These are phyloP conservation scores for Backusella circina DNA, from an alignment of 192 early-diverging fungal genomes.

Conservation along the genomic window DNA sequence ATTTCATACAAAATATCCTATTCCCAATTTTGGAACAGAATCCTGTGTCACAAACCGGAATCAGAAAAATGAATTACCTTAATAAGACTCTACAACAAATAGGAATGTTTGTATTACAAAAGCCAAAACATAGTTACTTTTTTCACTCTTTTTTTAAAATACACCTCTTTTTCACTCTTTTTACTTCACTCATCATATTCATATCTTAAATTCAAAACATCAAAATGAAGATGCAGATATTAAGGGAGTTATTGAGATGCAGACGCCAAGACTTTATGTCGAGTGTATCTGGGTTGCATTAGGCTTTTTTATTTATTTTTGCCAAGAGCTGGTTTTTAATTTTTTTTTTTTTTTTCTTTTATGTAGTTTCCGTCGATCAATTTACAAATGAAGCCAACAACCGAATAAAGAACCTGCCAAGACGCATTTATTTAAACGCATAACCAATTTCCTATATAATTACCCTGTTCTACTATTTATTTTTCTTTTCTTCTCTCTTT, in stretches of 20 bases:
- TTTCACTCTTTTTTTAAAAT: not conserved
- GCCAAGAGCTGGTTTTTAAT: constrained; percentile 8
- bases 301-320: not conserved
- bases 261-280: constrained; percentile 10
- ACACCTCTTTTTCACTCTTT: not conserved
- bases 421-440: not conserved
- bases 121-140: not conserved
- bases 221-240: not conserved
- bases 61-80: not conserved
- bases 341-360: not conserved
- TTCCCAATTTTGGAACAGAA: not conserved
- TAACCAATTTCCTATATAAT: not conserved
- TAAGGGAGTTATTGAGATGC: constrained; percentile 2
- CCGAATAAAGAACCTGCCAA: constrained; percentile 2
- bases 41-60: not conserved
- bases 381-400: constrained; percentile 1
- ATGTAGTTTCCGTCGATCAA: not conserved
- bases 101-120: not conserved
- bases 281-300: not conserved
- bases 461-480: not conserved
- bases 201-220: not conserved
- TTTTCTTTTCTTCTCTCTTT: constrained; percentile 1
- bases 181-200: not conserved
- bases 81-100: not conserved
- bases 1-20: not conserved